A percentile compares a stretch with the other conserved stretches of the same genome.
Evolutionary conservation across 2,329 filamentous ascomycete species (phyloP).

Genomic region (Geosmithia flava): DNA sequence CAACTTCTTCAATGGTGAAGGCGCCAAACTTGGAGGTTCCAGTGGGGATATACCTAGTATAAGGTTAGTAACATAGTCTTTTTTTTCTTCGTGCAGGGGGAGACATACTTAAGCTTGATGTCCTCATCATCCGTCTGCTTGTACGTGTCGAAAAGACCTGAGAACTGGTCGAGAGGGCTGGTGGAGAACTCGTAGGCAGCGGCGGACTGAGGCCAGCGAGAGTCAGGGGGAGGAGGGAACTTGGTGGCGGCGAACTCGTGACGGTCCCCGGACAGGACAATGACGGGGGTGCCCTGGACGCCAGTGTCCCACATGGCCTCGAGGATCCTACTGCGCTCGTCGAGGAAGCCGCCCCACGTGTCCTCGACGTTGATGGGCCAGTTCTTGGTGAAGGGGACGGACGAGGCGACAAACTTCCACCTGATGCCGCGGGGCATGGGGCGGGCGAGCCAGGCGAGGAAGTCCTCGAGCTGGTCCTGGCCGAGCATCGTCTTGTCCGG

Average conservation of each 20-base stretch:
- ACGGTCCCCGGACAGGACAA: constrained; percentile 82
- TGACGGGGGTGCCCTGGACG: constrained; percentile 34
- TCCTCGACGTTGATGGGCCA: constrained; percentile 83
- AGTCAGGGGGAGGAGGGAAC: constrained; percentile 49
- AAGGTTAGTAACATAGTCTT: background rate
- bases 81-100: background rate
- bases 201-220: constrained; percentile 49
- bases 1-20: constrained; percentile 56
- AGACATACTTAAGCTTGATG: constrained; percentile 65
- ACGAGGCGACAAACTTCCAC: constrained; percentile 89
- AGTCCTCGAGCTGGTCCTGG: constrained; percentile 60
- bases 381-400: constrained; percentile 94
- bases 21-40: constrained; percentile 77
- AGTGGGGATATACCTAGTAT: constrained; percentile 48
- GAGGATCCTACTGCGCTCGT: constrained; percentile 66
- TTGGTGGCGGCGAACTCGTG: constrained; percentile 93
- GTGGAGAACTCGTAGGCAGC: constrained; percentile 85
- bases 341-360: constrained; percentile 87
- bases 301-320: constrained; percentile 88
- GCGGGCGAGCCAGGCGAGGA: constrained; percentile 63
- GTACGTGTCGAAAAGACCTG: constrained; percentile 75
- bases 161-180: constrained; percentile 88
- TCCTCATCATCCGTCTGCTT: constrained; percentile 71
- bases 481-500: constrained; percentile 81
- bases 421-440: constrained; percentile 66